phyloP scores from a whole-genome alignment of 768 basidiomycete genomes.

The Boletus vermiculosoides region DNA sequence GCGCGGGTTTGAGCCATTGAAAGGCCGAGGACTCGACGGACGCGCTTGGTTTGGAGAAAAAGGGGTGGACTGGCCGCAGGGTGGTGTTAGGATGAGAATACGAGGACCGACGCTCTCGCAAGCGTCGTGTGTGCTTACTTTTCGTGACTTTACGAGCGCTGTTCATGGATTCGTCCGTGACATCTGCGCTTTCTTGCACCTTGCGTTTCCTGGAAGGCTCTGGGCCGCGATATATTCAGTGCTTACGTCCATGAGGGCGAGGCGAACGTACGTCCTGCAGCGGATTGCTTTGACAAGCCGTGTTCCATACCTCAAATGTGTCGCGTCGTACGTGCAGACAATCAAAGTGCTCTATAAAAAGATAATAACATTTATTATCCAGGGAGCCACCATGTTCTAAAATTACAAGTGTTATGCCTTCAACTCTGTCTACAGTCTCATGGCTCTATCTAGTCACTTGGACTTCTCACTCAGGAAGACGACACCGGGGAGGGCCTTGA shows the following conservation, averaged over 20 bases:
- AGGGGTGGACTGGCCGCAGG: constrained; percentile 39
- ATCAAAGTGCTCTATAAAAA: constrained; percentile 14
- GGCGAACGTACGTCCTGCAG: constrained; percentile 12
- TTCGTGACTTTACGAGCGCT: constrained; percentile 25
- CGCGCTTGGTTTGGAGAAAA: constrained; percentile 35
- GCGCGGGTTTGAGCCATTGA: constrained; percentile 35
- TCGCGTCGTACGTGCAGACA: neutral
- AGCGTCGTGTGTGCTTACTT: constrained; percentile 15
- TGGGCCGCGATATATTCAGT: constrained; percentile 5
- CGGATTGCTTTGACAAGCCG: constrained; percentile 8
- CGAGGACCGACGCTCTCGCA: neutral
- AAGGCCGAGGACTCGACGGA: constrained; percentile 12
- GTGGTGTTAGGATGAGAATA: neutral
- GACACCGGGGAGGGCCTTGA: constrained; percentile 84
- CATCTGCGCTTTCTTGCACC: constrained; percentile 13
- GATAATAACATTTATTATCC: constrained; percentile 19
- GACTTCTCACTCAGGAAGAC: constrained; percentile 83
- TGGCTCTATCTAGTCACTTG: constrained; percentile 11
- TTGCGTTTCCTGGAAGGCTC: constrained; percentile 19
- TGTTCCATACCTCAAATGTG: constrained; percentile 12
- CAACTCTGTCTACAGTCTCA: constrained; percentile 10
- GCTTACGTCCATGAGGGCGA: neutral
- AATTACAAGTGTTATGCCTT: constrained; percentile 14
- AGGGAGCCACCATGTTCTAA: neutral
- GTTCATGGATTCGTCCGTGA: constrained; percentile 15